Evolutionary conservation across 441 rosid species (phyloP).

Genomic region (Adansonia grandidieri): DNA sequence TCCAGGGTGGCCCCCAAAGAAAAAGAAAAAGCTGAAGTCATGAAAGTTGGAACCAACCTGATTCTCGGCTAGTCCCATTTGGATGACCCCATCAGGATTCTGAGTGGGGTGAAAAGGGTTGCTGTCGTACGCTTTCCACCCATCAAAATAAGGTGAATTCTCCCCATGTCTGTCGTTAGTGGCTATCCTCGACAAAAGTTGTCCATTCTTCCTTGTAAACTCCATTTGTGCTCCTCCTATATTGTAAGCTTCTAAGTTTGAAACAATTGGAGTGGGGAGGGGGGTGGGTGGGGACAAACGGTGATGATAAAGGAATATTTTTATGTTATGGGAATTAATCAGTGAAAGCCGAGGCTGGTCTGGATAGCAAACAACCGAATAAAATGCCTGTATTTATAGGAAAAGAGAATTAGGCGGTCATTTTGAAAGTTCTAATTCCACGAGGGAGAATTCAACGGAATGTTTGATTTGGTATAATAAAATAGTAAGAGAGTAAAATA

Average conservation of each 20-base stretch:
- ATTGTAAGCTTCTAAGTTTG: background rate
- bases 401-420: background rate
- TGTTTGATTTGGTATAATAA: no score
- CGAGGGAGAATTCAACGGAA: no score
- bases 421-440: no score
- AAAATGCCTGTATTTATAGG: background rate
- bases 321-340: background rate
- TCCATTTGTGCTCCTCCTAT: conserved; percentile 26
- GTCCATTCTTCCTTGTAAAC: conserved; percentile 9
- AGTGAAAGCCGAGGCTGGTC: background rate
- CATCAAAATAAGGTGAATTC: conserved; percentile 59
- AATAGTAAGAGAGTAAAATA: no score
- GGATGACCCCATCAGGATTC: conserved; percentile 61
- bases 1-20: background rate
- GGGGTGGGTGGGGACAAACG: background rate
- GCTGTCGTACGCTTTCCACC: conserved; percentile 62
- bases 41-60: conserved; percentile 38
- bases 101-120: conserved; percentile 50
- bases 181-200: conserved; percentile 48
- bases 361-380: no score
- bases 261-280: background rate
- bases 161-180: conserved; percentile 55
- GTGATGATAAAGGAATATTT: background rate
- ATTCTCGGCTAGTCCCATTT: conserved; percentile 73
- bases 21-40: background rate